These are phyloP conservation scores for Penicillium diatomitis DNA, from an alignment of 495 filamentous ascomycete genomes.

Conservation along the genomic window DNA sequence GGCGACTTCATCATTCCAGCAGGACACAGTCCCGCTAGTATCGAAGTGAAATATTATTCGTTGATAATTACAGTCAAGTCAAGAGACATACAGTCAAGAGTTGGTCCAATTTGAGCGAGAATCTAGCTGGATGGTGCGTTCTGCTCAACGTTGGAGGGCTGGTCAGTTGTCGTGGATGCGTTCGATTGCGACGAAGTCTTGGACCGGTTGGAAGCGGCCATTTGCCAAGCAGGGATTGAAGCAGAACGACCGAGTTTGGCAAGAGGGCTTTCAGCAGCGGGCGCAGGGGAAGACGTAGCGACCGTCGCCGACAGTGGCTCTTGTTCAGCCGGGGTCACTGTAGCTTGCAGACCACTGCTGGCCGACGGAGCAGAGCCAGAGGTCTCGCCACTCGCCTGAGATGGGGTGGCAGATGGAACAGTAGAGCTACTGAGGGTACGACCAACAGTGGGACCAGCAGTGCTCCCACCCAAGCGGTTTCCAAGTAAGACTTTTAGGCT, in stretches of 20 bases:
- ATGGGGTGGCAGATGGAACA: conserved; percentile 13
- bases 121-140: conserved; percentile 24
- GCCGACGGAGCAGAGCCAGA: conserved; percentile 18
- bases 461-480: conserved; percentile 59
- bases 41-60: too few species aligned
- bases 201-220: conserved; percentile 60
- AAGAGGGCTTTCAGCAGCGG: conserved; percentile 29
- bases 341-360: conserved; percentile 18
- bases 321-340: conserved; percentile 23
- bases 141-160: conserved; percentile 18
- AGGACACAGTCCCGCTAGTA: conserved; percentile 5
- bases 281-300: conserved; percentile 20
- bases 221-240: conserved; percentile 88
- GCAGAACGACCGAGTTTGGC: conserved; percentile 44
- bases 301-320: conserved; percentile 27
- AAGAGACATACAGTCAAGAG: conserved; percentile 16
- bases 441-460: conserved; percentile 27
- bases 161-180: conserved; percentile 12
- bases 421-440: conserved; percentile 20
- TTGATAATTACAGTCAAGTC: conserved; percentile 18
- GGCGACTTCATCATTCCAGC: not conserved
- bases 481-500: conserved; percentile 82
- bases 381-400: conserved; percentile 22
- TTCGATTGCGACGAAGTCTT: conserved; percentile 31
- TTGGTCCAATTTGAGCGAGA: not conserved